A percentile compares a stretch with the other conserved stretches of the same genome.
phyloP scores from a whole-genome alignment of 257 asterid species.

The Vinca minor region DNA sequence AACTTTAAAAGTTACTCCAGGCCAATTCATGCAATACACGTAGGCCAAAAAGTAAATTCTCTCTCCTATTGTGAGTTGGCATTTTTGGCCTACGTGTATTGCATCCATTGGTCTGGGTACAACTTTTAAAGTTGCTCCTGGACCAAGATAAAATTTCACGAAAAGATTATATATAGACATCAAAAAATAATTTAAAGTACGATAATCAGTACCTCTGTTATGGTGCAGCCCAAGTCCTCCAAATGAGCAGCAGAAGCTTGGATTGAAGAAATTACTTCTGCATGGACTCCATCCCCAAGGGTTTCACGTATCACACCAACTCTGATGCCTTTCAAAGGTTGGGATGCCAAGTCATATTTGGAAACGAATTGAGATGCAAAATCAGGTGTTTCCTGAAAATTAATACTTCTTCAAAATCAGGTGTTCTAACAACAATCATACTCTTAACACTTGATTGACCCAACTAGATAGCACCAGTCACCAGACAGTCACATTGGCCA shows the following conservation, averaged over 20 bases:
- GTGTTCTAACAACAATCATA: neutral
- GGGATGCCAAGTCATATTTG: constrained; percentile 48
- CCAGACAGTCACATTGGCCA: neutral
- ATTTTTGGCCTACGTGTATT: too few relatives aligned
- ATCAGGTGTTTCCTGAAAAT: constrained; percentile 72
- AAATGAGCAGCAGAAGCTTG: constrained; percentile 71
- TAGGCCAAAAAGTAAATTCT: too few relatives aligned
- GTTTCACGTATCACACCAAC: constrained; percentile 91
- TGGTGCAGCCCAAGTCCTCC: constrained; percentile 74
- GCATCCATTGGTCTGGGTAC: too few relatives aligned
- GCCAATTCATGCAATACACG: too few relatives aligned
- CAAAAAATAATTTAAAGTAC: neutral
- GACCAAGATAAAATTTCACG: too few relatives aligned
- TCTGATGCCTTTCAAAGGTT: constrained; percentile 77
- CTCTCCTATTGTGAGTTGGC: too few relatives aligned
- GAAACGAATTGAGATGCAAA: constrained; percentile 51
- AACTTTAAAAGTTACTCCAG: too few relatives aligned
- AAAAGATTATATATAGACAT: neutral
- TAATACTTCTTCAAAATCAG: constrained; percentile 2
- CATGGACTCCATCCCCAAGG: constrained; percentile 77
- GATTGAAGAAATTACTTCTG: constrained; percentile 58
- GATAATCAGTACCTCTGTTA: constrained; percentile 50
- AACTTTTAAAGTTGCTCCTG: too few relatives aligned
- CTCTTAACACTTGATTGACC: neutral
- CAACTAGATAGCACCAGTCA: neutral